phyloP scores from a whole-genome alignment of 2,329 filamentous ascomycete species.

The Colletotrichum sidae region DNA sequence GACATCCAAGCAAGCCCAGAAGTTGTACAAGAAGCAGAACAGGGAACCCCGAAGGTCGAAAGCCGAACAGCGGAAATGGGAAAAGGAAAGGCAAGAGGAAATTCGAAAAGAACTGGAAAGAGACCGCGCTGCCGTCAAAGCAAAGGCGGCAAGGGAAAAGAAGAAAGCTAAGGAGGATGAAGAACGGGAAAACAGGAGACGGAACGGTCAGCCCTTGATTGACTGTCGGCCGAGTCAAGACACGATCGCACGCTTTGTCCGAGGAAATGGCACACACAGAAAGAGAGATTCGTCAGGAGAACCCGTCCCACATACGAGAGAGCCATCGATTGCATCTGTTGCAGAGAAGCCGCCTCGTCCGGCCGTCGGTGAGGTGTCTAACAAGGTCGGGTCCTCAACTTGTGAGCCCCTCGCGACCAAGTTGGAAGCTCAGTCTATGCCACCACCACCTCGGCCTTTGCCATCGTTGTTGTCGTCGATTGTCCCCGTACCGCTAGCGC shows the following conservation, averaged over 20 bases:
- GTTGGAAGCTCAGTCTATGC: background rate
- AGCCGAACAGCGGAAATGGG: constrained; percentile 54
- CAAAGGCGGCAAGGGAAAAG: constrained; percentile 63
- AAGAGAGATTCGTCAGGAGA: constrained; percentile 42
- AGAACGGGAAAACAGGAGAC: constrained; percentile 62
- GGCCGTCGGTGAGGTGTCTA: no score
- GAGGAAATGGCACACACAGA: constrained; percentile 46
- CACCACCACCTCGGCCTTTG: constrained; percentile 10
- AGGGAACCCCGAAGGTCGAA: constrained; percentile 55
- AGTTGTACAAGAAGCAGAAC: constrained; percentile 51
- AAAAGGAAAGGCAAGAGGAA: constrained; percentile 60
- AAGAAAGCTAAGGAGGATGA: constrained; percentile 66
- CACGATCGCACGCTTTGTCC: constrained; percentile 65
- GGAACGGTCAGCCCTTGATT: constrained; percentile 64
- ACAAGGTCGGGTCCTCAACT: no score
- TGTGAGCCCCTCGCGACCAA: background rate
- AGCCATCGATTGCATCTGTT: background rate
- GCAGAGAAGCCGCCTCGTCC: background rate
- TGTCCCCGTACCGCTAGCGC: no score
- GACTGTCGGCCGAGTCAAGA: constrained; percentile 67
- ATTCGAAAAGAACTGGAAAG: constrained; percentile 64
- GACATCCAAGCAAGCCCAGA: constrained; percentile 56
- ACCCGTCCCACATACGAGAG: constrained; percentile 8
- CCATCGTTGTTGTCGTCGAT: no score
- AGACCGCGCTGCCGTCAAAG: constrained; percentile 60